Evolutionary conservation across 768 basidiomycete species (phyloP).

Genomic region (Polyporus arcularius): DNA sequence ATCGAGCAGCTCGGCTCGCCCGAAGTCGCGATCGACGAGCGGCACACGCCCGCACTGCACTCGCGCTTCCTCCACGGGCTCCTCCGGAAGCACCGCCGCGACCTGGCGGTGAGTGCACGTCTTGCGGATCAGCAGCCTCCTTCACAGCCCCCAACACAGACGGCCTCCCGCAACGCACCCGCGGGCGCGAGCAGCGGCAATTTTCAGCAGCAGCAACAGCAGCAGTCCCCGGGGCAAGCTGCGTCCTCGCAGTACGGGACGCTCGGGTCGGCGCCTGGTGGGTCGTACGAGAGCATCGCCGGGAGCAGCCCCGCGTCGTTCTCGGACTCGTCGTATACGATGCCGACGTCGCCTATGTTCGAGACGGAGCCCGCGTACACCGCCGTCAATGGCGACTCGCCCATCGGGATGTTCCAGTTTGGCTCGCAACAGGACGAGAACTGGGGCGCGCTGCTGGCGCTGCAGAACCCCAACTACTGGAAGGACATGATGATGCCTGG

Average conservation of each 20-base stretch:
- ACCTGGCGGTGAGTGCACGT: slow-evolving; percentile 61
- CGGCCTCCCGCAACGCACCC: slow-evolving; percentile 1
- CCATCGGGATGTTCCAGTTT: slow-evolving; percentile 36
- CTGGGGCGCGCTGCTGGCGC: slow-evolving; percentile 70
- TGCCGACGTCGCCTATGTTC: slow-evolving; percentile 22
- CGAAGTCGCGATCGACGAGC: slow-evolving; percentile 78
- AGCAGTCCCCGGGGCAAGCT: neutral
- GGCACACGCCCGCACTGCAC: slow-evolving; percentile 79
- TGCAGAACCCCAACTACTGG: slow-evolving; percentile 77
- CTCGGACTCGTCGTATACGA: slow-evolving; percentile 9
- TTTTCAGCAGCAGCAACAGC: neutral
- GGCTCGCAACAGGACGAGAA: slow-evolving; percentile 43
- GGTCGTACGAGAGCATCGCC: slow-evolving; percentile 6
- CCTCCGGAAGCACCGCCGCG: slow-evolving; percentile 66
- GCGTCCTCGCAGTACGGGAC: neutral
- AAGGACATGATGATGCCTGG: slow-evolving; percentile 86
- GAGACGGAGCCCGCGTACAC: slow-evolving; percentile 46
- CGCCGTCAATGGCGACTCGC: slow-evolving; percentile 32
- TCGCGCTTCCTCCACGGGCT: slow-evolving; percentile 79
- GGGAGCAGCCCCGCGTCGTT: slow-evolving; percentile 16
- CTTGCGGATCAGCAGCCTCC: slow-evolving; percentile 14
- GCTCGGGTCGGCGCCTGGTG: slow-evolving; percentile 2
- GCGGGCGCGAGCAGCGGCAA: neutral
- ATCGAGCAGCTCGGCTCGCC: slow-evolving; percentile 72
- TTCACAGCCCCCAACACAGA: slow-evolving; percentile 18